Conservation (phyloP, 208 protist species). For the Crithidia mellificae region DNA sequence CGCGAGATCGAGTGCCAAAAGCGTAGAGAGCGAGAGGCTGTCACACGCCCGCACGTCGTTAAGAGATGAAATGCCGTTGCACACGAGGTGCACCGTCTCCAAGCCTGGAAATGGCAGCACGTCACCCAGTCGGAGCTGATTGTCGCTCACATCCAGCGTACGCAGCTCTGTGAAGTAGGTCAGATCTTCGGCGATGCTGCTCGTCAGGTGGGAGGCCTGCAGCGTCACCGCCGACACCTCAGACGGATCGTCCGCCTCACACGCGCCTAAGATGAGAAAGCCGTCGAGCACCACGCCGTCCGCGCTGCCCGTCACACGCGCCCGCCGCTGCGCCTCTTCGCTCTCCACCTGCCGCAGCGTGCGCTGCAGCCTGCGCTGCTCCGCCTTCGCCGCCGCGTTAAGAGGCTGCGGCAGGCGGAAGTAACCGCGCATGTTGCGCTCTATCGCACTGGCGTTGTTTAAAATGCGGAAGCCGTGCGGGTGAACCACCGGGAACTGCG, state of each 20-base stretch:
- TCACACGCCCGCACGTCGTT: constrained; percentile 27
- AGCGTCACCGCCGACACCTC: constrained; percentile 73
- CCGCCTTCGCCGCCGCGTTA: constrained; percentile 36
- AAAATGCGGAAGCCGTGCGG: constrained; percentile 88
- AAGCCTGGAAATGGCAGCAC: constrained; percentile 60
- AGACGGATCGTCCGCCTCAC: constrained; percentile 61
- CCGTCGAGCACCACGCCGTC: constrained; percentile 74
- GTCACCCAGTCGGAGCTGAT: constrained; percentile 63
- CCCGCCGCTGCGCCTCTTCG: constrained; percentile 41
- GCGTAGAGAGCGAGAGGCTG: constrained; percentile 29
- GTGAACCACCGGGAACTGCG: constrained; percentile 47
- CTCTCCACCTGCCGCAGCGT: constrained; percentile 48
- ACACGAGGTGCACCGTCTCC: constrained; percentile 78
- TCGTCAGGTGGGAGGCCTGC: constrained; percentile 61
- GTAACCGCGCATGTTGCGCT: constrained; percentile 83
- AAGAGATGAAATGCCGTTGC: constrained; percentile 73
- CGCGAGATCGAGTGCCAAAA: constrained; percentile 79
- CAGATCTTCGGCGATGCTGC: constrained; percentile 75
- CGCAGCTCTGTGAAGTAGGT: constrained; percentile 64
- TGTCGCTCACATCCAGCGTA: constrained; percentile 87
- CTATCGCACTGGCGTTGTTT: constrained; percentile 66
- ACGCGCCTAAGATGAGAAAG: constrained; percentile 76
- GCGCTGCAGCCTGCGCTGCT: constrained; percentile 47
- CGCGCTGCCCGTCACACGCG: constrained; percentile 32
- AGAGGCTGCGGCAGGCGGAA: constrained; percentile 85